Conservation (phyloP, 768 basidiomycete genomes). For the Russula brevipes region DNA sequence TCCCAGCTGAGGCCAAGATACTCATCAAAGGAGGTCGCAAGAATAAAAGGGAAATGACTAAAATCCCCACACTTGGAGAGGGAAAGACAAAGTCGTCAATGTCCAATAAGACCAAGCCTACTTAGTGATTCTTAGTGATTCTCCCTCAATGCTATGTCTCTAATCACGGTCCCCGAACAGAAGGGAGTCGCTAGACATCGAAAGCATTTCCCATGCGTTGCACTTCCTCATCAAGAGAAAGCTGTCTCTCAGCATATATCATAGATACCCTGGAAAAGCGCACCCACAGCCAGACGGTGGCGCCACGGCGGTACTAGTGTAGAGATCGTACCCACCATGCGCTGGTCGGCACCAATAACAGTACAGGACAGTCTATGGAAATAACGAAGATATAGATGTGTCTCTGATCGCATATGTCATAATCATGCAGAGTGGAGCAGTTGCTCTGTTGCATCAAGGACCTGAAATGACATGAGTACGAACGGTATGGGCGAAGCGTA, state of each 20-base stretch:
- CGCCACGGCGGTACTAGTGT: background rate
- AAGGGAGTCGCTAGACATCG: no score
- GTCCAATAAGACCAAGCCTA: background rate
- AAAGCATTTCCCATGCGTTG: no score
- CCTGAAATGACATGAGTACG: conserved; percentile 36
- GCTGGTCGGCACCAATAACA: background rate
- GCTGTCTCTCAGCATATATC: background rate
- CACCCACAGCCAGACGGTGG: background rate
- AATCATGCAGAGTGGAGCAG: conserved; percentile 7
- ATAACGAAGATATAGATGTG: conserved; percentile 1
- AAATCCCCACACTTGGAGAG: background rate
- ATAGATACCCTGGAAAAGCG: background rate
- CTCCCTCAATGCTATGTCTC: background rate
- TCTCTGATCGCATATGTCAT: background rate
- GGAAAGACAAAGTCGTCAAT: background rate
- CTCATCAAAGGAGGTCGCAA: background rate
- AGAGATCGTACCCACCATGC: background rate
- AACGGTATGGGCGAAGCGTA: background rate
- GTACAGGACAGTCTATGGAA: conserved; percentile 7
- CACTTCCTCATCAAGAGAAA: no score
- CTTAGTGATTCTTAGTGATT: background rate
- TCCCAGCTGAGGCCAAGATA: background rate
- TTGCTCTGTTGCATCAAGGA: conserved; percentile 47
- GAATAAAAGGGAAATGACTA: background rate
- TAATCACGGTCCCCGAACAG: no score